Evolutionary conservation across 2,329 filamentous ascomycete species (phyloP).

Genomic region (Fusarium guadeloupense): DNA sequence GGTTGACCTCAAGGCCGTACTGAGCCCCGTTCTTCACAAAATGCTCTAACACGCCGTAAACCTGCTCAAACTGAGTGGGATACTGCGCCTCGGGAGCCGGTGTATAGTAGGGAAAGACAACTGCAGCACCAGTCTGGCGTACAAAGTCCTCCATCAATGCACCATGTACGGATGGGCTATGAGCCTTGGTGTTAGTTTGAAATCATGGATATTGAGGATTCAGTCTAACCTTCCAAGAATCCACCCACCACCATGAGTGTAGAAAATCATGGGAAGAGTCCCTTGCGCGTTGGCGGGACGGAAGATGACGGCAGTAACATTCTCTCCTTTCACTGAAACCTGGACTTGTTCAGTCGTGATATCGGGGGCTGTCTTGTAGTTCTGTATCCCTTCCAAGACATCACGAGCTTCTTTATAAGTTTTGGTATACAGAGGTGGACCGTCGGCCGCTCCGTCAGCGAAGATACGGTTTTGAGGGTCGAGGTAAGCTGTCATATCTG

Average conservation of each 20-base stretch:
- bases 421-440: slow-evolving; percentile 21
- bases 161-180: slow-evolving; percentile 7
- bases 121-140: slow-evolving; percentile 20
- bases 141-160: slow-evolving; percentile 25
- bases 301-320: slow-evolving; percentile 5
- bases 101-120: slow-evolving; percentile 24
- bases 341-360: slow-evolving; percentile 1
- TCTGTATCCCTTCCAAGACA: slow-evolving; percentile 17
- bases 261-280: slow-evolving; percentile 24
- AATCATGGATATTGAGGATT: rapidly evolving
- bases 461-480: slow-evolving; percentile 19
- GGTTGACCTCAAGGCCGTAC: slow-evolving; percentile 8
- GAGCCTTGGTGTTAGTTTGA: not conserved
- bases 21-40: slow-evolving; percentile 6
- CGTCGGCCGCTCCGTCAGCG: slow-evolving; percentile 4
- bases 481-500: slow-evolving; percentile 14
- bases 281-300: slow-evolving; percentile 2
- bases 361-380: slow-evolving; percentile 6
- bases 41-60: slow-evolving; percentile 10
- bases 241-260: slow-evolving; percentile 26
- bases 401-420: slow-evolving; percentile 22
- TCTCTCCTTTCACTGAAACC: slow-evolving; percentile 3
- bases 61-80: slow-evolving; percentile 22
- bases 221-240: slow-evolving; percentile 19
- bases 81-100: slow-evolving; percentile 26